Conservation (phyloP, 2,329 filamentous ascomycete genomes). For the Celoporthe dispersa region DNA sequence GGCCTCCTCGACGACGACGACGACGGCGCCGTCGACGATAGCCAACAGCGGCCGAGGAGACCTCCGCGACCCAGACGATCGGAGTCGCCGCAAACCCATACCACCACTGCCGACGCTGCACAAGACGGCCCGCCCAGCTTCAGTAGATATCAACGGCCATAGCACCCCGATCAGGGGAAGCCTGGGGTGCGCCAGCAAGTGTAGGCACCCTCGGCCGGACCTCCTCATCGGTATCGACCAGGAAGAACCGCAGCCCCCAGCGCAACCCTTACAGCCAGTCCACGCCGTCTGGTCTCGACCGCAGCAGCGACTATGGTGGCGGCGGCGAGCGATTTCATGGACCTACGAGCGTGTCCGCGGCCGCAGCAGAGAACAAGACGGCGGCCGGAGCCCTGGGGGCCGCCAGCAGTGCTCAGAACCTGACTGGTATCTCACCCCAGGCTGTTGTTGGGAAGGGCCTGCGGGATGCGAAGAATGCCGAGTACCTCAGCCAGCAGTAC, state of each 20-base stretch:
- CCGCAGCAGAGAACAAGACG: neutral
- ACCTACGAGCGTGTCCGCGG: conserved; percentile 13
- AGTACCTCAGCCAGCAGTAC: conserved; percentile 4
- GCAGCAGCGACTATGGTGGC: neutral
- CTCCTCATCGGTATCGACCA: conserved; percentile 10
- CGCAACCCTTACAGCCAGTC: conserved; percentile 27
- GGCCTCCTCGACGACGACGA: neutral
- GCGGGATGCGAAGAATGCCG: neutral
- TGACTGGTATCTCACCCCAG: neutral
- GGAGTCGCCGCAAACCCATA: conserved; percentile 18
- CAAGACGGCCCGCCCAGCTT: conserved; percentile 21
- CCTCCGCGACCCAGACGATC: conserved; percentile 20
- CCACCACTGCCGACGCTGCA: conserved; percentile 14
- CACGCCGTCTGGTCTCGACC: conserved; percentile 20
- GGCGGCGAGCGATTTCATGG: conserved; percentile 16
- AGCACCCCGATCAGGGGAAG: conserved; percentile 13
- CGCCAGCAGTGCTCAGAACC: neutral
- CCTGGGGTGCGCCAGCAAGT: conserved; percentile 8
- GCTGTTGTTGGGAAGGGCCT: neutral
- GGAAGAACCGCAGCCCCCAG: conserved; percentile 28
- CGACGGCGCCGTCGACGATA: neutral
- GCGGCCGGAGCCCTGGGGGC: conserved; percentile 15
- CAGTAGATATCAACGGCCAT: conserved; percentile 16
- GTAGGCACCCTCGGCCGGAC: neutral
- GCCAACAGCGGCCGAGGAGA: conserved; percentile 16